Evolutionary conservation across 805 yeast genomes (phyloP), one percentile per base, ranked within the genome.

Genomic region (Metschnikowia bowlesiae): DNA sequence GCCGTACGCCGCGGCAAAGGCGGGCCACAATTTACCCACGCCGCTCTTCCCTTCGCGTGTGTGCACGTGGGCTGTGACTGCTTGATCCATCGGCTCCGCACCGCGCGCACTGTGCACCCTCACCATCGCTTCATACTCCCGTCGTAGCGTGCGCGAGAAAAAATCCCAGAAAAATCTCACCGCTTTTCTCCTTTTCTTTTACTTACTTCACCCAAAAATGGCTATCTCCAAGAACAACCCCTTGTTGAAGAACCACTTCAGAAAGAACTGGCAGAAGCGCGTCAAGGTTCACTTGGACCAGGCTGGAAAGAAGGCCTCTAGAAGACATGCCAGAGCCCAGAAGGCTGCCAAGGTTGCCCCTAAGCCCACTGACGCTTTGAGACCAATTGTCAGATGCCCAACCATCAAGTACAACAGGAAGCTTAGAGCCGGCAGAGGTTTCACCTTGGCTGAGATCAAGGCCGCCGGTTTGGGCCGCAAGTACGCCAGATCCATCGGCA

Each of bases 211-310:
- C 46, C 53, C 48, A 56, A 57, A 59, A 62, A 73, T 78, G 91
- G 99, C 98, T 80, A 90, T 94, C 85, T 80, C 94, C 69, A 92
- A 94, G 91, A 92, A 92, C 83, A 85, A 90, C 83, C 96, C 98
- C 84, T 82, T 92, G 82, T 87, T 89, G 85, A 89, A 89, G 87
- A 92, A 92, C 87, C 99, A 94, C 84, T 92, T 92, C 96, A 87
- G 97, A 85, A 92, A 92, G 89, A 92, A 92, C 96, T 94, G 99
- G 99, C 98, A 94, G 83, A 96, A 89, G 80, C 89, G 98, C 75
- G 99, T 94, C 84, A 89, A 83, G 78, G 97, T 89, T 71, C 99
- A 95, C 90, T 87, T 94, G 75, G 97, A 94, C 92, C 99, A 94
- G 84, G 97, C 99, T 73, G 99, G 99, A 78, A 90, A 92, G 86